These are phyloP conservation scores for Vitis hybrid DNA, from an alignment of 177 flowering plant genomes.

Conservation along the genomic window DNA sequence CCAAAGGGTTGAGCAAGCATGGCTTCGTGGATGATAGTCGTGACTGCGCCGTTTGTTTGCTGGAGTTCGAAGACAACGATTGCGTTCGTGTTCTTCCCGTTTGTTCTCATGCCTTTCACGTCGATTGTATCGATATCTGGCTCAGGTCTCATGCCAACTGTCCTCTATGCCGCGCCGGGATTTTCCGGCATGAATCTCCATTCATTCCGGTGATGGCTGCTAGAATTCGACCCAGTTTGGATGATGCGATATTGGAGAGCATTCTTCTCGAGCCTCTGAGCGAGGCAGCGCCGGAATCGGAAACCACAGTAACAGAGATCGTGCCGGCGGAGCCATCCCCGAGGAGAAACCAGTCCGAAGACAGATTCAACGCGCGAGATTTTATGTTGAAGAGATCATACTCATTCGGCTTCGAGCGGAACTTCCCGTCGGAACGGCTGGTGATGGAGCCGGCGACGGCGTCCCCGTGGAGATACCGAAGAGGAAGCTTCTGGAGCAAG, in stretches of 20 bases:
- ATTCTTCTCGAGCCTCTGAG: conserved; percentile 33
- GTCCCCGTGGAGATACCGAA: conserved; percentile 73
- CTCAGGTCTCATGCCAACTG: conserved; percentile 89
- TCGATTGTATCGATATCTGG: conserved; percentile 95
- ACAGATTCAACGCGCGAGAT: conserved; percentile 34
- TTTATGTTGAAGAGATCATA: conserved; percentile 78
- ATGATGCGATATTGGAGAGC: conserved; percentile 48
- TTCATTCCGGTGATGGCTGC: conserved; percentile 89
- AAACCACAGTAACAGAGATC: conserved; percentile 30
- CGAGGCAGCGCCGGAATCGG: conserved; percentile 20
- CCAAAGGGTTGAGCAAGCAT: conserved; percentile 16
- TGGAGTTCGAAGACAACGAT: conserved; percentile 84
- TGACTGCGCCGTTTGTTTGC: conserved; percentile 89
- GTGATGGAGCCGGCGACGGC: conserved; percentile 63
- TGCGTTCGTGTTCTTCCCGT: conserved; percentile 84
- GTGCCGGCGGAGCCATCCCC: conserved; percentile 38
- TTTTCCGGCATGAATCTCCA: conserved; percentile 68
- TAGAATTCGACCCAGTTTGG: conserved; percentile 79
- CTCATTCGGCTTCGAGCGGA: conserved; percentile 88
- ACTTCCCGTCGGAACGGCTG: conserved; percentile 59
- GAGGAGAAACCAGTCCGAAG: conserved; percentile 26
- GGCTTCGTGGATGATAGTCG: conserved; percentile 14
- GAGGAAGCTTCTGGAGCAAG: conserved; percentile 70
- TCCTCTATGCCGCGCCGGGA: conserved; percentile 87
- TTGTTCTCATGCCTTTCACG: conserved; percentile 85